Evolutionary conservation across 2,329 filamentous ascomycete species (phyloP), one percentile per base, ranked within the genome.

Genomic region (Aspergillus proliferans): DNA sequence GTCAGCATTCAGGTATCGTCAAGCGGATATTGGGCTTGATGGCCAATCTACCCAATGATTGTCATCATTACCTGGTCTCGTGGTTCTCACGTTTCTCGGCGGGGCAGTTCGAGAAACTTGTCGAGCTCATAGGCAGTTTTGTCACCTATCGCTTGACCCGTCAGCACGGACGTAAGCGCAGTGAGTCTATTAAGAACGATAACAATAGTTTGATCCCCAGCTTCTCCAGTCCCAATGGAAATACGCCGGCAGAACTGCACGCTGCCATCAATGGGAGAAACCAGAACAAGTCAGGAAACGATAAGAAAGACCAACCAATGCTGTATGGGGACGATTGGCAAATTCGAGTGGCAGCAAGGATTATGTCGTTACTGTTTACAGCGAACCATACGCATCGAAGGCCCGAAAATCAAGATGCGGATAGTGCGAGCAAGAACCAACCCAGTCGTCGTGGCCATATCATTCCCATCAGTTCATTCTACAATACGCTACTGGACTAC

Each of bases 311-410:
- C 24, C 66, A 68, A 42, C 69, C 76, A 6, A 76, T 83, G 2
- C 71, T 82, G 0, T 94, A 93, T 64, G 77, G 79, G 18, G 87
- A 92, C 50, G 91, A 95, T 62, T 96, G 91, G 91, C 90, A 95
- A 67, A 82, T 95, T 49, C 86, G 83, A 64, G 87, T 87, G 9
- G 86, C 86, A 6, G 85, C 88, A 3, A 84, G 85, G 57, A 82
- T 94, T 2, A 85, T 95, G 76, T 83, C 87, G 8, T 68, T 95
- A 19, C 67, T 95, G 1, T 94, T 95, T 62, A 80, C 85, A 2
- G 90, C 90, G 22, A 96, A 95, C 68, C 87, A 85, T 51, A 76
- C 69, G 36, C 53, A 64, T 34, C 71, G 71, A 50, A 72, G 66
- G 58, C 64, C 66, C 21, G 70, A 74, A 46, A 52, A 58, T 36